These are phyloP conservation scores for Saccharomycopsis guyanensis DNA, from an alignment of 805 yeast genomes.

Conservation along the genomic window DNA sequence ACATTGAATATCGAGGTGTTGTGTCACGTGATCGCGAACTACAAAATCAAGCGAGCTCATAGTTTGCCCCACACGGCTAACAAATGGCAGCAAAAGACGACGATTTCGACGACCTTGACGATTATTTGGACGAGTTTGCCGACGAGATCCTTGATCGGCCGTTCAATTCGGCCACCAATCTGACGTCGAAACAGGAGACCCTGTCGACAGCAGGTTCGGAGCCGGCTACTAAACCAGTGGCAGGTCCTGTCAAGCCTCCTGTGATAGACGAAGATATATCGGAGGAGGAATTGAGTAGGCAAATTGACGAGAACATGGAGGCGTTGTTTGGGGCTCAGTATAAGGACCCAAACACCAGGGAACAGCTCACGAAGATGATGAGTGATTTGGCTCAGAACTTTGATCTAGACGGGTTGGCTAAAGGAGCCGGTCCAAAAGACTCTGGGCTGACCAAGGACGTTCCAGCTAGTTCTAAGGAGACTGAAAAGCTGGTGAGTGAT, in stretches of 20 bases:
- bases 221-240: not conserved
- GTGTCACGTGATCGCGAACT: too few species aligned
- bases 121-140: conserved; percentile 76
- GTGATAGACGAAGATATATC: conserved; percentile 30
- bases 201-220: not conserved
- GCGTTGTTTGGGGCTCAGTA: conserved; percentile 15
- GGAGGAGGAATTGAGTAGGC: conserved; percentile 28
- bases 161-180: not conserved
- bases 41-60: too few species aligned
- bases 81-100: conserved; percentile 28
- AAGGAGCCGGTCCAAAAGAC: conserved; percentile 15
- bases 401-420: conserved; percentile 24
- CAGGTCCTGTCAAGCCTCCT: not conserved
- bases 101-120: conserved; percentile 71
- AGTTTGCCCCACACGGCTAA: too few species aligned
- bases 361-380: conserved; percentile 13
- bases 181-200: conserved; percentile 11
- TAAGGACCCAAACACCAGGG: conserved; percentile 13
- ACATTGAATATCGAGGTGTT: too few species aligned
- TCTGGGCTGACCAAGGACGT: too few species aligned
- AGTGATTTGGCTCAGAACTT: conserved; percentile 23
- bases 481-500: too few species aligned
- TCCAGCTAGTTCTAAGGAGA: not conserved
- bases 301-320: conserved; percentile 25
- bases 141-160: conserved; percentile 56